Conservation (phyloP, 78 protist genomes). For the Chrysochromulina parva region DNA sequence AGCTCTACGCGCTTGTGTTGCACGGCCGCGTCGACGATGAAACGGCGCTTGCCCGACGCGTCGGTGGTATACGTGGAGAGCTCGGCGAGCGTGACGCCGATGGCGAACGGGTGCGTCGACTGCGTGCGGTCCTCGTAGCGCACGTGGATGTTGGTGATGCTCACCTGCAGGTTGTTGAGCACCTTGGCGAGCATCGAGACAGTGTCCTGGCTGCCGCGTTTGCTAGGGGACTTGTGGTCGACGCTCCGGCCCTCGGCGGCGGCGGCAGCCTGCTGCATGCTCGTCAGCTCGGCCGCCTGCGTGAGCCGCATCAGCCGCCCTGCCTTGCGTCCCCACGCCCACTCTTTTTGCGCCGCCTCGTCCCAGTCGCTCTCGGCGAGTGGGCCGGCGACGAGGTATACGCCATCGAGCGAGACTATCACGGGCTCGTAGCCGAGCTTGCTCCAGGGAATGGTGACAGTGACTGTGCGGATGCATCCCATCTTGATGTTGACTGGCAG, state of each 20-base stretch:
- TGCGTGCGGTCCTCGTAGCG: background rate
- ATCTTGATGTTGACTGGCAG: background rate
- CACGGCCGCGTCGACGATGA: background rate
- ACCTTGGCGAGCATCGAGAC: too few species aligned
- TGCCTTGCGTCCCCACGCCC: background rate
- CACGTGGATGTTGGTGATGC: background rate
- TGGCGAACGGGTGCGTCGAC: background rate
- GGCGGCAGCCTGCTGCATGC: background rate
- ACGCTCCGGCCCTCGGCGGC: background rate
- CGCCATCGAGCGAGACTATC: background rate
- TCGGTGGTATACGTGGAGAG: background rate
- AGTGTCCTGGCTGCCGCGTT: too few species aligned
- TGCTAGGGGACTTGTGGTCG: too few species aligned
- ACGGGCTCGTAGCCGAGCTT: background rate
- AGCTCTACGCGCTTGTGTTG: background rate
- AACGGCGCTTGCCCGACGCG: background rate
- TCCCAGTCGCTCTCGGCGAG: background rate
- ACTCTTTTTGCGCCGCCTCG: background rate
- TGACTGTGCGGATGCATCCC: background rate
- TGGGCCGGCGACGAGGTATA: background rate
- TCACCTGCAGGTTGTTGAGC: background rate
- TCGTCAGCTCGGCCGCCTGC: background rate
- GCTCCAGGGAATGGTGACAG: background rate
- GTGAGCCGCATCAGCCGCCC: background rate
- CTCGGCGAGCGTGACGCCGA: background rate